These are phyloP conservation scores for Colletotrichum tamarilloi DNA, from an alignment of 2,329 filamentous ascomycete species.

Conservation along the genomic window DNA sequence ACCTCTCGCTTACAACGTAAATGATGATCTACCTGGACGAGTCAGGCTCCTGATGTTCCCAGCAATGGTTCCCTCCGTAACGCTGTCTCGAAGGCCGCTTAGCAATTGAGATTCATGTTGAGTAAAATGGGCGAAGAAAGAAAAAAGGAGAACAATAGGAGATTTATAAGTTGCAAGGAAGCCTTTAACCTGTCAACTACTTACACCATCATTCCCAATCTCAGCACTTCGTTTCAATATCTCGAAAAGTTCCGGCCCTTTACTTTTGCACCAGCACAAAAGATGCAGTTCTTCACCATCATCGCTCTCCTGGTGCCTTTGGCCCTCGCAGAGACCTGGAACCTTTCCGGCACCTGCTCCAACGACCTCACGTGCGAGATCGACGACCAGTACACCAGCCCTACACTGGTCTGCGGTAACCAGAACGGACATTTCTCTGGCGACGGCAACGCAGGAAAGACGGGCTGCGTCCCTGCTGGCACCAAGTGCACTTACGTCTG, in stretches of 20 bases:
- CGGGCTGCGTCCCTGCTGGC: background rate
- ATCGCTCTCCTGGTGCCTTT: background rate
- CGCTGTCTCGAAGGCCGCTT: background rate
- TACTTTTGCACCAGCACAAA: background rate
- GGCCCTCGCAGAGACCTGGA: background rate
- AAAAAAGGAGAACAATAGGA: background rate
- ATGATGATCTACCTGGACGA: background rate
- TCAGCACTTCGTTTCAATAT: background rate
- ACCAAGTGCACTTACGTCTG: slow-evolving; percentile 15
- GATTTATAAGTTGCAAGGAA: background rate
- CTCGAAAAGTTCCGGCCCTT: background rate
- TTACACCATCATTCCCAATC: background rate
- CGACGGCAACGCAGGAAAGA: background rate
- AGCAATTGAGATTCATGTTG: background rate
- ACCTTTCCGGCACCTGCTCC: slow-evolving; percentile 6
- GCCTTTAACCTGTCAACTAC: background rate
- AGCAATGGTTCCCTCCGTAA: background rate
- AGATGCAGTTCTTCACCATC: slow-evolving; percentile 6
- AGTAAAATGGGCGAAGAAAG: background rate
- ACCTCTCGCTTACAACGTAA: background rate
- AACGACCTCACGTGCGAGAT: background rate
- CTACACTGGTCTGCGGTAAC: background rate
- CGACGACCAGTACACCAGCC: slow-evolving; percentile 2
- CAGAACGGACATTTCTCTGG: background rate
- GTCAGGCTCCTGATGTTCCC: background rate